Evolutionary conservation across 805 yeast genomes (phyloP).

Genomic region (Barnettozyma botsteinii): DNA sequence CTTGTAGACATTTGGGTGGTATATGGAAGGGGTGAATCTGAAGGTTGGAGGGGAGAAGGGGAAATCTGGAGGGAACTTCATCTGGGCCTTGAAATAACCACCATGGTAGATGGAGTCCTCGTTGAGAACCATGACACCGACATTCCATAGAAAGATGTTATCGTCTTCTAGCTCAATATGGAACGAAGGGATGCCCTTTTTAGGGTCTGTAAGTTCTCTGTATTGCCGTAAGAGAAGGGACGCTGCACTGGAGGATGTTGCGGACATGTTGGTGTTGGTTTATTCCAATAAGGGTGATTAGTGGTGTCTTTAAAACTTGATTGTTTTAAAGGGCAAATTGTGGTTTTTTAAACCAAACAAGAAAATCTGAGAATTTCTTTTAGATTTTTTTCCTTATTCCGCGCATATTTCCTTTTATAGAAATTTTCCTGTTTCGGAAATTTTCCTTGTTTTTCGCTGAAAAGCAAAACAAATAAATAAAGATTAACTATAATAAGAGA

Average conservation of each 20-base stretch:
- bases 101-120: slow-evolving; percentile 90
- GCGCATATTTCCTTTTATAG: not conserved
- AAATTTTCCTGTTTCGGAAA: not conserved
- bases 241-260: slow-evolving; percentile 46
- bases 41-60: slow-evolving; percentile 93
- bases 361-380: not conserved
- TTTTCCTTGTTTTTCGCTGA: not conserved
- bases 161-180: slow-evolving; percentile 65
- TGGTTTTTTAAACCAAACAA: not conserved
- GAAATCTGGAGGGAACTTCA: slow-evolving; percentile 87
- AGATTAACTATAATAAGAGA: too few relatives aligned
- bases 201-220: slow-evolving; percentile 89
- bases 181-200: slow-evolving; percentile 67
- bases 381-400: not conserved
- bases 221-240: slow-evolving; percentile 88
- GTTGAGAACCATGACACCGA: slow-evolving; percentile 88
- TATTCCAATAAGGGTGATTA: not conserved
- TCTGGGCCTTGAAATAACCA: slow-evolving; percentile 89
- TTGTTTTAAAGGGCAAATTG: not conserved
- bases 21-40: slow-evolving; percentile 87
- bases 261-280: slow-evolving; percentile 7
- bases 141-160: slow-evolving; percentile 64
- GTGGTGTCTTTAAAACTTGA: not conserved
- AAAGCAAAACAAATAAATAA: not conserved
- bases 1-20: slow-evolving; percentile 91